Evolutionary conservation across 306 rosid genomes (phyloP), one percentile per base, ranked within the genome.

Genomic region (Amphicarpaea edgeworthii): DNA sequence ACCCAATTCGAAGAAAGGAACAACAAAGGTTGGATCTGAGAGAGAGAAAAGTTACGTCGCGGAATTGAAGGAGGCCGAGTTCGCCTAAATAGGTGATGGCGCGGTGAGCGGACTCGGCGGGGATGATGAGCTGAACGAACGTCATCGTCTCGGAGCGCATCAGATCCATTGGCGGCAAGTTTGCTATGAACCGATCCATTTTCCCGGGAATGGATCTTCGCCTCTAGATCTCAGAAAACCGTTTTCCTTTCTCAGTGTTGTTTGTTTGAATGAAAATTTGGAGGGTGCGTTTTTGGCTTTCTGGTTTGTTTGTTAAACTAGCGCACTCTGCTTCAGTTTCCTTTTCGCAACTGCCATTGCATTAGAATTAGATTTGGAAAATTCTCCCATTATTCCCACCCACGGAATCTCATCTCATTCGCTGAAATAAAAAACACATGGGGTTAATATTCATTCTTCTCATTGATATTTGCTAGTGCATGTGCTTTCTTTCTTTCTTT

Each of bases 141-240:
- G 90, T 87, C 97, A 93, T 93, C 87, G 83, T 87, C 94, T 93
- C 97, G 63, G 97, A 93, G 72, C 97, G 96, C 94, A 93, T 88
- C 89, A 90, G 96, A 90, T 93, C 97, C 96, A 93, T 93, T 34
- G 94, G 24, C 43, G 96, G 90, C 68, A 88, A 79, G 64, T 87
- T 86, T 76, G 87, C 91, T 14, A 88, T 66, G 77, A 89, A 86
- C 54, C 73, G 64, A 7, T 67, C 90, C 93, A 88, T 90, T 86
- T 91, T 87, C 82, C 59, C 78, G 85, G 88, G 69, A 65, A 70
- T 66, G 59, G 60, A 70, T 40, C 67, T 68, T 50, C 16, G 15
- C 11, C 2, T 61, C 17, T 45, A 78, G 85, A 85, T 93, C 96
- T 88, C 88, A 83, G 12, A 78, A 74, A 81, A 82, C 70, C 19